Evolutionary conservation across 2,329 filamentous ascomycete species (phyloP), one percentile per base, ranked within the genome.

Genomic region (Talaromyces sp.): DNA sequence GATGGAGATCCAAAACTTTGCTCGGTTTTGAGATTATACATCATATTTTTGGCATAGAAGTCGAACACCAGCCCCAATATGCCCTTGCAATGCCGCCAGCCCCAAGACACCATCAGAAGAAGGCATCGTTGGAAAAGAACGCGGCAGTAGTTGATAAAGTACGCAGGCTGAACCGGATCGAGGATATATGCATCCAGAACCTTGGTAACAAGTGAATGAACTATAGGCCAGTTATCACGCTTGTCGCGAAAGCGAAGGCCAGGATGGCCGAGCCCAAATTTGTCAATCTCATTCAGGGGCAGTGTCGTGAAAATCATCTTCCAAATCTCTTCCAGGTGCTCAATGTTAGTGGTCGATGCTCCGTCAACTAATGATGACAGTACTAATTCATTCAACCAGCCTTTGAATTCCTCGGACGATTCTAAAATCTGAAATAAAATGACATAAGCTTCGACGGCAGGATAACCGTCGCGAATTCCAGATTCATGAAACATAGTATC

Each of bases 91-190:
- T 76, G 75, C 56, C 72, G 74, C 83, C 83, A 86, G 15, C 79
- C 77, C 84, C 83, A 86, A 28, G 63, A 64, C 35, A 75, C 76
- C 50, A 85, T 77, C 21, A 86, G 71, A 39, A 75, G 67, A 63
- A 80, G 77, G 63, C 81, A 84, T 62, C 84, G 74, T 11, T 73
- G 74, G 46, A 85, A 75, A 22, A 78, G 67, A 7, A 75, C 69
- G 53, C 81, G 77, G 51, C 83, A 70, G 62, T 86, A 86, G 15
- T 74, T 76, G 62, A 85, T 84, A 59, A 82, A 73, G n/a, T 75
- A 78, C 8, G 75, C 64, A 13, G 75, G 73, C 35, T 72, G 71
- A 1, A 66, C 65, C 10, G 64, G 67, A 31, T 76, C 78, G 3
- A 68, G 64, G 3, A 75, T 66, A 57, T 82, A 84, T 2, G 79